Base-by-base conservation (phyloP, 2,329 filamentous ascomycete genomes). In the Alternaria sp. region DNA sequence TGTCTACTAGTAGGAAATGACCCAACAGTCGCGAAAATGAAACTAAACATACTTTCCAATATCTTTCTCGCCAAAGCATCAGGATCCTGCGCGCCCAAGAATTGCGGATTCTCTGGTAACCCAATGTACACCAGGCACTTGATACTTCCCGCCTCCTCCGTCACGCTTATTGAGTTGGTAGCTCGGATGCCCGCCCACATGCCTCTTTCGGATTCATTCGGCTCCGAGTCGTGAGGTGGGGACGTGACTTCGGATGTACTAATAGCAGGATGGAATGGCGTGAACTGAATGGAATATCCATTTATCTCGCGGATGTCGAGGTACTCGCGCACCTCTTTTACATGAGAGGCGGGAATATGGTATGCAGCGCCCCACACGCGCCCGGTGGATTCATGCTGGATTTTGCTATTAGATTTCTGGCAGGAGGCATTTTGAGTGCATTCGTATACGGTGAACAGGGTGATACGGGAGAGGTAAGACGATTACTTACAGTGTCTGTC, bases 271-370 rank as follows among this genome's bases (percentile, higher is more conserved):
- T 94, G 84, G 78, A 98, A 97, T 0, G 91, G 88, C 28, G 93
- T 92, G 78, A 93, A 92, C 79, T 97, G 94, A 67, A 97, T 96
- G 54, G 89, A 92, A 80, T 99, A 99, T 26, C 95, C 95, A 81
- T 98, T 97, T 75, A 98, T 97, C 80, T 99, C 95, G 46, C 95
- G 90, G 66, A 97, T 94, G 79, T 98, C 94, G 48, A 99, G 91
- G 77, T 97, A 97, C 59, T 89, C 86, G 68, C 92, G 90, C 4
- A 97, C 94, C 80, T 94, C 90, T 61, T 88, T 85, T 22, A 96
- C 93, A 67, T 89, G 86, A 2, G 87, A 83, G 7, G 89, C 79
- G 28, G 86, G 84, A 79, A 97, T 94, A 74, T 94, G 91, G 81
- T 97, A 96, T 65, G 94, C 95, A 16, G 92, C 91, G 59, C 95